phyloP scores from a whole-genome alignment of 371 early-diverging fungal genomes.

The Dichotomocladium elegans region DNA sequence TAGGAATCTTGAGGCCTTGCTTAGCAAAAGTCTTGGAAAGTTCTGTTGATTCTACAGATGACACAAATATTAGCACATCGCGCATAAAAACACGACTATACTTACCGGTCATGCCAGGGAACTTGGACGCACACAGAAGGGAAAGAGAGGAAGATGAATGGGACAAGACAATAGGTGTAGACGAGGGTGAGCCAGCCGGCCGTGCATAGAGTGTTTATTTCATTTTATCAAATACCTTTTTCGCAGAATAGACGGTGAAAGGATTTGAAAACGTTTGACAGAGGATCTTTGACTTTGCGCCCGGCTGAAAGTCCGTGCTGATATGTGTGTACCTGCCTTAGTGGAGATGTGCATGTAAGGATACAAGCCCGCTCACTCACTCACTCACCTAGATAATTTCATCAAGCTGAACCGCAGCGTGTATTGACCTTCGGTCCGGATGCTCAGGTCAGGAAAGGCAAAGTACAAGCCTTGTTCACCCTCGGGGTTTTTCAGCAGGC shows the following conservation, averaged over 20 bases:
- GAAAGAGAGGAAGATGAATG: not conserved
- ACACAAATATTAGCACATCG: no score
- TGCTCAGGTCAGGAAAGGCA: slow-evolving; percentile 88
- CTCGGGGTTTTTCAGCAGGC: slow-evolving; percentile 67
- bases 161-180: not conserved
- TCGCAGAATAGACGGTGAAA: slow-evolving; percentile 60
- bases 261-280: slow-evolving; percentile 55
- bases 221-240: slow-evolving; percentile 36
- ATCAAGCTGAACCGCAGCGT: slow-evolving; percentile 70
- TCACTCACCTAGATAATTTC: slow-evolving; percentile 38
- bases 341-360: no score
- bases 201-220: no score
- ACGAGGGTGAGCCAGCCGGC: not conserved
- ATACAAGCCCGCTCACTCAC: no score
- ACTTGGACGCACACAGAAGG: no score
- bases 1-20: slow-evolving; percentile 91
- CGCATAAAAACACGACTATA: not conserved
- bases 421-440: slow-evolving; percentile 86
- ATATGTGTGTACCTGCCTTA: no score
- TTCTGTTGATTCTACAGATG: slow-evolving; percentile 89
- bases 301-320: slow-evolving; percentile 49
- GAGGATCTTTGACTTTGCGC: slow-evolving; percentile 54
- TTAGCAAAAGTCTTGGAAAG: slow-evolving; percentile 86
- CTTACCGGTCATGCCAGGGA: slow-evolving; percentile 63
- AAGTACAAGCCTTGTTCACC: slow-evolving; percentile 82